phyloP scores from a whole-genome alignment of 2,329 filamentous ascomycete genomes.

The Colletotrichum chlorophyti region DNA sequence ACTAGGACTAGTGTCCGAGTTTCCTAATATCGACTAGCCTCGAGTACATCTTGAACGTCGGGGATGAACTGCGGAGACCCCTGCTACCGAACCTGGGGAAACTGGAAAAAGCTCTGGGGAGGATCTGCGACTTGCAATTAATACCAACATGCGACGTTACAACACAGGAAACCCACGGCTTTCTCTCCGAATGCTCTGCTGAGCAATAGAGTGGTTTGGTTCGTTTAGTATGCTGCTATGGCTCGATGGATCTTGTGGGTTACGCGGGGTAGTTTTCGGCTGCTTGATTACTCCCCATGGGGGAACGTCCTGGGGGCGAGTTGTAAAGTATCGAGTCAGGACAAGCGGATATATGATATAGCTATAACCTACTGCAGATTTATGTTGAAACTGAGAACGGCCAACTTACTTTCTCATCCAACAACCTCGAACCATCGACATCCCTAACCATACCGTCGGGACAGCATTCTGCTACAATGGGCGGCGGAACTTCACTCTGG shows the following conservation, averaged over 20 bases:
- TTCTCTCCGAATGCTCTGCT: constrained; percentile 23
- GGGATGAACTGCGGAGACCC: not conserved
- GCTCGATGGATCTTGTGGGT: constrained; percentile 13
- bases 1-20: constrained; percentile 16
- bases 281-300: constrained; percentile 2
- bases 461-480: constrained; percentile 34
- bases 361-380: not conserved
- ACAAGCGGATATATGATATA: constrained; percentile 15
- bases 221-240: not conserved
- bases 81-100: not conserved
- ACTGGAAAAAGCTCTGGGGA: not conserved
- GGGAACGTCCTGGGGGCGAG: not conserved
- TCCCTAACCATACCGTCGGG: not conserved
- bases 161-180: not conserved
- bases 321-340: not conserved
- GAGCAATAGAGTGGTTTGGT: not conserved
- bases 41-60: too few species aligned
- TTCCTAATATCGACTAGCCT: constrained; percentile 11
- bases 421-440: not conserved
- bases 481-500: constrained; percentile 46
- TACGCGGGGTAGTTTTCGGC: constrained; percentile 27
- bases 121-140: not conserved
- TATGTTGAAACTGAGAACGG: not conserved
- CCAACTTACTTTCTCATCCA: not conserved
- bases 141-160: not conserved